A percentile compares a stretch with the other conserved stretches of the same genome.
phyloP scores from a whole-genome alignment of 2,329 filamentous ascomycete species.

The Fonsecaea multimorphosa region DNA sequence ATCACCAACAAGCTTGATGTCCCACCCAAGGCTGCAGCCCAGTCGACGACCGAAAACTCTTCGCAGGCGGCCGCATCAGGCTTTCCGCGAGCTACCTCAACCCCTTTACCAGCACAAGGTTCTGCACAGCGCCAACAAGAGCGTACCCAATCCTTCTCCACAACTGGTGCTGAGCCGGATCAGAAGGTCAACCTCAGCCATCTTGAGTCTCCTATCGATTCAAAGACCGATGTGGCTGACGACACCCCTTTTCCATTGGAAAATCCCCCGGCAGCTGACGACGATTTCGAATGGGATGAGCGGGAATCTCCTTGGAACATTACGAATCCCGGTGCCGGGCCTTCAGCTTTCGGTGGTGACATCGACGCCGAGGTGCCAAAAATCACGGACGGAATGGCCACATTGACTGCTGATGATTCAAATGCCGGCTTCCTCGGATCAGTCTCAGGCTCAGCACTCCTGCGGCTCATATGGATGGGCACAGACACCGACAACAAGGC shows the following conservation, averaged over 20 bases:
- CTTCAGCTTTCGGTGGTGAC: conserved; percentile 6
- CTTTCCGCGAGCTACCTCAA: not conserved
- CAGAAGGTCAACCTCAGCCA: conserved; percentile 22
- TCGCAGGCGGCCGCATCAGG: not conserved
- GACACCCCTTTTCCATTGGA: conserved; percentile 22
- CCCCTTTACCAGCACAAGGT: not conserved
- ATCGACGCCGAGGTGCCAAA: conserved; percentile 28
- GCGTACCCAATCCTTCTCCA: conserved; percentile 9
- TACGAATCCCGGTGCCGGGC: conserved; percentile 13
- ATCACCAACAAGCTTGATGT: conserved; percentile 14
- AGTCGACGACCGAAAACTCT: not conserved
- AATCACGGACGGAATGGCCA: conserved; percentile 36
- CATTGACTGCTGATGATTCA: conserved; percentile 33
- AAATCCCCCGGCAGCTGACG: conserved; percentile 30
- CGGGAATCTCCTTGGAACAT: conserved; percentile 30
- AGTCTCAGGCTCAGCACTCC: conserved; percentile 33
- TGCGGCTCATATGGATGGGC: conserved; percentile 34
- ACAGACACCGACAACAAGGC: conserved; percentile 7
- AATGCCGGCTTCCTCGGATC: conserved; percentile 34
- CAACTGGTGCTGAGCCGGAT: conserved; percentile 1
- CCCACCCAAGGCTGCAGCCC: not conserved
- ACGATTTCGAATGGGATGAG: conserved; percentile 38
- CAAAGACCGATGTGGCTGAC: conserved; percentile 5
- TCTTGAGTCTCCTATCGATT: conserved; percentile 13
- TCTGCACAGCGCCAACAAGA: not conserved